Base-by-base conservation (phyloP, 2,329 filamentous ascomycete genomes). In the Xylariaceae sp. region DNA sequence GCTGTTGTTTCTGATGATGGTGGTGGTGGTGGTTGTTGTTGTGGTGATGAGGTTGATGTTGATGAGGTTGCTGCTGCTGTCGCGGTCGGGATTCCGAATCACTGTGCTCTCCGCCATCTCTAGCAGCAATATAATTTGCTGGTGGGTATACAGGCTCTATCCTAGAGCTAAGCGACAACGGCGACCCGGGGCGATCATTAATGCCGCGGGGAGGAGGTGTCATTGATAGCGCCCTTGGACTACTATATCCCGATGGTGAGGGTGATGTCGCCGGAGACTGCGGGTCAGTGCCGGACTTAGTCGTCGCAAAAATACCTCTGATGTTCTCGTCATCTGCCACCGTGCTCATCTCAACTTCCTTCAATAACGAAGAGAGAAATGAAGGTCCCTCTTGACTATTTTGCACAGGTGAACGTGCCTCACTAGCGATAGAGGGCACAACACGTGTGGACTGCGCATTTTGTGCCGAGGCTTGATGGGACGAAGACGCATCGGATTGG, bases 301-400 rank as follows among this genome's bases (percentile, higher is more conserved):
- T 55, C n/a, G 68, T 66, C 40, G 56, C 66, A 58, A 76, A 74
- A 34, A 77, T 65, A 2, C 65, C 67, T 27, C 73, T 71, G 27
- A 76, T 66, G 30, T 68, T 74, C 51, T 85, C 81, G 49, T 85
- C 83, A 52, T 86, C 82, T 0, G 80, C 80, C 2, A 75, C 71
- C 53, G 79, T 70, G 70, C 77, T 79, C 70, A 79, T 80, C 58
- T 95, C 91, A 1, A 97, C 89, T 70, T 97, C 92, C 68, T 88
- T 90, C 48, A 97, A 74, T 5, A 97, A 76, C 0, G 90, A 92
- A 29, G 90, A 89, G 6, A 97, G 77, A 67, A 97, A 92, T 4
- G 89, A 91, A 6, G 90, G 88, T 31, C 76, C 79, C 40, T 74
- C 68, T 51, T 63, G 61, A 64, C 57, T 19, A 19, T 19, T 66